These are phyloP conservation scores for Cytospora mali DNA, from an alignment of 2,329 filamentous ascomycete species.

Conservation along the genomic window DNA sequence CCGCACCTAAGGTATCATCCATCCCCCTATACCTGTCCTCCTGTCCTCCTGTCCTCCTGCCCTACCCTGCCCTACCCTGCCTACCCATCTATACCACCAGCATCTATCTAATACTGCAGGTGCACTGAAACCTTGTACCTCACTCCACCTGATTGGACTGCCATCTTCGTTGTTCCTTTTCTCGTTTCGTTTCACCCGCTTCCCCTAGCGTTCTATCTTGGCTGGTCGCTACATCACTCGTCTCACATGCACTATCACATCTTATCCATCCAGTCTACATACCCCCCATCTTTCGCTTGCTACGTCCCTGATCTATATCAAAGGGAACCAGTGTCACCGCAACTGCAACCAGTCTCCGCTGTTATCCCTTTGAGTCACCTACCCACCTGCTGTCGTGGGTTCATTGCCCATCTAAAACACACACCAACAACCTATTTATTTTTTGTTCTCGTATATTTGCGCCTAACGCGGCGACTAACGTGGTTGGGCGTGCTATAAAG, in stretches of 20 bases:
- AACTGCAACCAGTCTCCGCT: slow-evolving; percentile 38
- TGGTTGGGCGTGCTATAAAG: not conserved
- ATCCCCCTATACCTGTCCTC: not conserved
- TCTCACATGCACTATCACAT: slow-evolving; percentile 6
- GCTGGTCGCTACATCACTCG: slow-evolving; percentile 3
- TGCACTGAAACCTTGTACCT: not conserved
- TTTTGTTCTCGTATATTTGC: slow-evolving; percentile 1
- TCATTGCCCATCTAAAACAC: not conserved
- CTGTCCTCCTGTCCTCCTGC: not conserved
- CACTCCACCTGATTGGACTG: too few relatives aligned
- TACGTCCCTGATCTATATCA: slow-evolving; percentile 32
- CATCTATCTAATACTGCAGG: too few relatives aligned
- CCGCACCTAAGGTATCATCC: not conserved
- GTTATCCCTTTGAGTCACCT: slow-evolving; percentile 2
- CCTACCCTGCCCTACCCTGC: not conserved
- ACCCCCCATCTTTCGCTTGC: not conserved
- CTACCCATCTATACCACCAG: not conserved
- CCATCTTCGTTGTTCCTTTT: not conserved
- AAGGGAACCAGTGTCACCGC: slow-evolving; percentile 40
- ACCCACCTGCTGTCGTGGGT: not conserved
- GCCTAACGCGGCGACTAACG: not conserved
- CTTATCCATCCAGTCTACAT: not conserved
- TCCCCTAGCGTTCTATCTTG: not conserved
- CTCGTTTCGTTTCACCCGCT: slow-evolving; percentile 13
- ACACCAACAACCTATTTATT: not conserved